Conservation (phyloP, 192 early-diverging fungal genomes). For the Podila clonocystis region DNA sequence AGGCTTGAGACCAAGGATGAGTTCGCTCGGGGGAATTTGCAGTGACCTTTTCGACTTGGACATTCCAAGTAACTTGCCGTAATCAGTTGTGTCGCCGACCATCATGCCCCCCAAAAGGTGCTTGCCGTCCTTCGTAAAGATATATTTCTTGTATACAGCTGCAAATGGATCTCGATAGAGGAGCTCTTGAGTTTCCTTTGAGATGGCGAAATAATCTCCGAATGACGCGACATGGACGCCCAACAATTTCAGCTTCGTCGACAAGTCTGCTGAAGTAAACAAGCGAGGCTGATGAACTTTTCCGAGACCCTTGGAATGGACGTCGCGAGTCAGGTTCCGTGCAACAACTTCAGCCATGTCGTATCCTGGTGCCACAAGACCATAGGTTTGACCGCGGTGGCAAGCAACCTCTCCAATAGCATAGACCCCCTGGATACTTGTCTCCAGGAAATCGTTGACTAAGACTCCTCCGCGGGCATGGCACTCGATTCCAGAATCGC, state of each 20-base stretch:
- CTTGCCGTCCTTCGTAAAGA: conserved; percentile 75
- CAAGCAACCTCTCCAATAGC: conserved; percentile 73
- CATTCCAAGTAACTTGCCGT: conserved; percentile 67
- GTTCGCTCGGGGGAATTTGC: conserved; percentile 59
- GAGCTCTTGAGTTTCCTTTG: conserved; percentile 45
- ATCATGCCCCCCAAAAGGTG: conserved; percentile 72
- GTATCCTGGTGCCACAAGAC: conserved; percentile 72
- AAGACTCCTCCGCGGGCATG: conserved; percentile 68
- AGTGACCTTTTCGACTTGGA: conserved; percentile 62
- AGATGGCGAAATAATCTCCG: conserved; percentile 71
- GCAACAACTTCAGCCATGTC: conserved; percentile 80
- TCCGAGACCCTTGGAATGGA: conserved; percentile 17
- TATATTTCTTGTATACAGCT: conserved; percentile 67
- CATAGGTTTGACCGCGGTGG: conserved; percentile 60
- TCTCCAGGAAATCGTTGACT: conserved; percentile 61
- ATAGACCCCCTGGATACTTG: conserved; percentile 55
- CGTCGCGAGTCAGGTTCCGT: conserved; percentile 48
- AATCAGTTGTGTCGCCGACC: conserved; percentile 74
- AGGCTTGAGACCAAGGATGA: conserved; percentile 56
- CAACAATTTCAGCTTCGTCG: conserved; percentile 74
- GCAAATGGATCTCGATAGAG: conserved; percentile 64
- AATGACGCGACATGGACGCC: conserved; percentile 78
- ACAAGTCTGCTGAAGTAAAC: conserved; percentile 70
- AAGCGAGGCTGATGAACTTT: conserved; percentile 23
- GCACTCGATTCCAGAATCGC: conserved; percentile 53